phyloP scores from a whole-genome alignment of 208 protist species.

The Porcisia deanei region DNA sequence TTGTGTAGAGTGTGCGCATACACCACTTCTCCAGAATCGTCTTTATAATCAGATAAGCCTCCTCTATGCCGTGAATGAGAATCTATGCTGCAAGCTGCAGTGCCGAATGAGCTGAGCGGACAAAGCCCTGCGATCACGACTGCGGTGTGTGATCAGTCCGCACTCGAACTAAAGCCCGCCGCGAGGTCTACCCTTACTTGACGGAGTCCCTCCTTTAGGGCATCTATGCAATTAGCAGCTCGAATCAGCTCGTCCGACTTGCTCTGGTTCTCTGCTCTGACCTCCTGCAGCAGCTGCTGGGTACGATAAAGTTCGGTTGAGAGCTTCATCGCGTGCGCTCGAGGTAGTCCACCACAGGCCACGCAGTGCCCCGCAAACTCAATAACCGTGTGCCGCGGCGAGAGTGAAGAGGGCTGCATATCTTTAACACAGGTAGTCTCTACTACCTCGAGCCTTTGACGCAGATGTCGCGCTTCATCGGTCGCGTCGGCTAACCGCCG shows the following conservation, averaged over 20 bases:
- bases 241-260: slow-evolving; percentile 37
- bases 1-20: neutral
- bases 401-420: neutral
- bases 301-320: slow-evolving; percentile 5
- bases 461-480: slow-evolving; percentile 12
- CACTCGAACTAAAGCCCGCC: neutral
- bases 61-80: neutral
- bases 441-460: slow-evolving; percentile 5
- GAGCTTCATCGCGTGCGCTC: slow-evolving; percentile 7
- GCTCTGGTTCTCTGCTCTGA: neutral
- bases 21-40: too few species aligned
- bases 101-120: neutral
- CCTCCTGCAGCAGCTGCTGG: slow-evolving; percentile 10
- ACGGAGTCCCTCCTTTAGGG: slow-evolving; percentile 55
- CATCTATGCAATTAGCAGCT: slow-evolving; percentile 45
- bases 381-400: neutral
- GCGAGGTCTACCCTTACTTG: slow-evolving; percentile 44
- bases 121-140: neutral
- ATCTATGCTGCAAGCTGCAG: neutral
- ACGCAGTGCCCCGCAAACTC: neutral
- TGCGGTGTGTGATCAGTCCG: neutral
- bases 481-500: slow-evolving; percentile 13
- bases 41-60: neutral
- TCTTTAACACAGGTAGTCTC: neutral
- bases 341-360: slow-evolving; percentile 10